These are phyloP conservation scores for Conidiobolus incongruus DNA, from an alignment of 371 early-diverging fungal genomes.

Conservation along the genomic window DNA sequence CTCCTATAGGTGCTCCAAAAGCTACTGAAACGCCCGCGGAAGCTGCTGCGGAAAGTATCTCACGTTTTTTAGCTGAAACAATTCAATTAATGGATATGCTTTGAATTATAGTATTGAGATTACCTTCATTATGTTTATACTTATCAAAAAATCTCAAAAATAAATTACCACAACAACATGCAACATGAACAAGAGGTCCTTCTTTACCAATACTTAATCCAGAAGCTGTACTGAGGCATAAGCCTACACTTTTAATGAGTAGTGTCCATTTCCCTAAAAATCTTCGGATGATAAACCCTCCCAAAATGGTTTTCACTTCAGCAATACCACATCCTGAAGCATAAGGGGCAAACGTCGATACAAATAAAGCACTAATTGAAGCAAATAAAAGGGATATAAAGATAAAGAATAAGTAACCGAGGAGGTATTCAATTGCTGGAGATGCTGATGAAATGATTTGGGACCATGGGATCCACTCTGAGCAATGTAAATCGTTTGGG, in stretches of 20 bases:
- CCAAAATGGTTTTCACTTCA: constrained; percentile 64
- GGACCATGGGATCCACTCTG: constrained; percentile 26
- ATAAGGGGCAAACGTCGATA: constrained; percentile 48
- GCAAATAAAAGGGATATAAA: constrained; percentile 16
- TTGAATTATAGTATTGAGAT: not conserved
- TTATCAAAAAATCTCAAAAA: constrained; percentile 43
- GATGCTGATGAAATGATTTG: not conserved
- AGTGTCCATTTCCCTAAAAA: constrained; percentile 51
- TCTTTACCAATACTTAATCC: constrained; percentile 61
- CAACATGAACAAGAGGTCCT: constrained; percentile 61
- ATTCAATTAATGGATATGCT: not conserved
- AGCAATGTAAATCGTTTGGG: constrained; percentile 10
- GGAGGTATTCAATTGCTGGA: not conserved
- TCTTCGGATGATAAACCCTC: constrained; percentile 59
- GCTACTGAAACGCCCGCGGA: constrained; percentile 68
- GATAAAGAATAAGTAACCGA: constrained; percentile 1
- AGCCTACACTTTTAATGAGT: constrained; percentile 36
- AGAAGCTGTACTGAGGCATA: constrained; percentile 36
- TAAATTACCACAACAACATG: constrained; percentile 57
- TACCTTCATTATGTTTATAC: constrained; percentile 38
- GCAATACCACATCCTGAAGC: constrained; percentile 62
- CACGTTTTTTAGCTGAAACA: constrained; percentile 33
- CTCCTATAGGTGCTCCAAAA: constrained; percentile 77
- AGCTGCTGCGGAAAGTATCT: constrained; percentile 55
- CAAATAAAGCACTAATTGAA: constrained; percentile 17